Evolutionary conservation across 2,329 filamentous ascomycete genomes (phyloP).

Genomic region (Aspergillus fructus): DNA sequence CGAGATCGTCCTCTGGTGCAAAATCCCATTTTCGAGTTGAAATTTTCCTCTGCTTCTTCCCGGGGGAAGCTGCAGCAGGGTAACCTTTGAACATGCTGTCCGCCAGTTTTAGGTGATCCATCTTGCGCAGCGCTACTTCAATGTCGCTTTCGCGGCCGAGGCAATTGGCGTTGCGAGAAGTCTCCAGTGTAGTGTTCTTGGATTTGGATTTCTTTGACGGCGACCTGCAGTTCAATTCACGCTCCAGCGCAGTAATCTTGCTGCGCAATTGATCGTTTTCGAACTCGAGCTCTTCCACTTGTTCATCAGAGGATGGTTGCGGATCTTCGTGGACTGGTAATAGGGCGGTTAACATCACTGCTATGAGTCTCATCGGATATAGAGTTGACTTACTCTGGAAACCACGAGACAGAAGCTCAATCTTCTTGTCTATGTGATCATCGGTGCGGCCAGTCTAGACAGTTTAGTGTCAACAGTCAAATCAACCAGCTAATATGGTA

Average conservation of each 20-base stretch:
- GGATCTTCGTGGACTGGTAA: slow-evolving; percentile 48
- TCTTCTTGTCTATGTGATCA: slow-evolving; percentile 83
- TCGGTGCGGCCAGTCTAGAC: slow-evolving; percentile 65
- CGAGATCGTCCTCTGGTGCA: slow-evolving; percentile 40
- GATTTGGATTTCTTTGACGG: slow-evolving; percentile 56
- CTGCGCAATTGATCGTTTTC: slow-evolving; percentile 70
- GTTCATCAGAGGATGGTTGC: slow-evolving; percentile 54
- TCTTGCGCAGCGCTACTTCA: slow-evolving; percentile 38
- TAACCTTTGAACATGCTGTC: slow-evolving; percentile 31
- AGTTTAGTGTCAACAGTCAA: slow-evolving; percentile 14
- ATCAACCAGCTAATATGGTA: neutral
- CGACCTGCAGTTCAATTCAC: slow-evolving; percentile 64
- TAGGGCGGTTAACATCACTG: neutral
- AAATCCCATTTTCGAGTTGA: slow-evolving; percentile 50
- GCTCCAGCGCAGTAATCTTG: slow-evolving; percentile 64
- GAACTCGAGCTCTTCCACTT: slow-evolving; percentile 63
- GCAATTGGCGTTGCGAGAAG: slow-evolving; percentile 29
- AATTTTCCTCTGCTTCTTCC: slow-evolving; percentile 45
- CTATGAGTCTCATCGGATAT: neutral
- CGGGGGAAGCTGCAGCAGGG: slow-evolving; percentile 25
- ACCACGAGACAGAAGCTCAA: slow-evolving; percentile 67
- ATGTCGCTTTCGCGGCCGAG: slow-evolving; percentile 40
- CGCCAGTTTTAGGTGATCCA: slow-evolving; percentile 40
- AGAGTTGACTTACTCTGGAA: slow-evolving; percentile 41
- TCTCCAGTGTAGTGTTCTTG: slow-evolving; percentile 27